Conservation (phyloP, 257 asterid species). For the Ilex asprella region DNA sequence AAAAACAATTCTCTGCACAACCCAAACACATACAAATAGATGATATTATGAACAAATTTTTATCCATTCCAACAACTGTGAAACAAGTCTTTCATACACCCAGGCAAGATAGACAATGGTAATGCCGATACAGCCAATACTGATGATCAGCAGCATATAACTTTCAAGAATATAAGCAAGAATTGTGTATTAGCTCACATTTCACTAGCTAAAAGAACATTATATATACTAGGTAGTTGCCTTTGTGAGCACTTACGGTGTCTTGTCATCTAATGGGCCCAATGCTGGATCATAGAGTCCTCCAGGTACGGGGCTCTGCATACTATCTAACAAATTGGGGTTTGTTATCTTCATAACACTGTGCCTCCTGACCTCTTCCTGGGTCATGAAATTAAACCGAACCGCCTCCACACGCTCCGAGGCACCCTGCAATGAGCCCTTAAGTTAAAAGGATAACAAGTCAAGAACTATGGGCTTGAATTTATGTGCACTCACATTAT, state of each 20-base stretch:
- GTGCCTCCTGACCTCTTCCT: constrained; percentile 58
- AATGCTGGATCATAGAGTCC: constrained; percentile 79
- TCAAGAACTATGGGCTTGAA: too few relatives aligned
- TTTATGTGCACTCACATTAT: too few relatives aligned
- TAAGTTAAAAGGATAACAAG: too few relatives aligned
- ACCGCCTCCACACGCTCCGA: constrained; percentile 60
- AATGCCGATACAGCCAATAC: too few relatives aligned
- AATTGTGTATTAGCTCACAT: neutral
- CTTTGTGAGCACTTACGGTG: constrained; percentile 37
- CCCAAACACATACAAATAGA: too few relatives aligned
- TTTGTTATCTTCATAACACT: constrained; percentile 55
- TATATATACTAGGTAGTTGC: neutral
- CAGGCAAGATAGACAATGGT: neutral
- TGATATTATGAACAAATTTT: too few relatives aligned
- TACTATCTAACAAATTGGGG: constrained; percentile 47
- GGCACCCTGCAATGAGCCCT: constrained; percentile 22
- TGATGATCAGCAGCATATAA: neutral
- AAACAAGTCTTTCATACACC: neutral
- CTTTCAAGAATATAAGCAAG: neutral
- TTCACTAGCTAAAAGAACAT: neutral
- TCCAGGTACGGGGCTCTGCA: constrained; percentile 45
- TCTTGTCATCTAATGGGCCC: constrained; percentile 52
- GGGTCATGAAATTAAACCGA: constrained; percentile 59
- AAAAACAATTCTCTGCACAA: too few relatives aligned
- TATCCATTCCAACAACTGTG: neutral